Evolutionary conservation across 78 protist genomes (phyloP), one percentile per base, ranked within the genome.

Genomic region (Thecamonas trahens): DNA sequence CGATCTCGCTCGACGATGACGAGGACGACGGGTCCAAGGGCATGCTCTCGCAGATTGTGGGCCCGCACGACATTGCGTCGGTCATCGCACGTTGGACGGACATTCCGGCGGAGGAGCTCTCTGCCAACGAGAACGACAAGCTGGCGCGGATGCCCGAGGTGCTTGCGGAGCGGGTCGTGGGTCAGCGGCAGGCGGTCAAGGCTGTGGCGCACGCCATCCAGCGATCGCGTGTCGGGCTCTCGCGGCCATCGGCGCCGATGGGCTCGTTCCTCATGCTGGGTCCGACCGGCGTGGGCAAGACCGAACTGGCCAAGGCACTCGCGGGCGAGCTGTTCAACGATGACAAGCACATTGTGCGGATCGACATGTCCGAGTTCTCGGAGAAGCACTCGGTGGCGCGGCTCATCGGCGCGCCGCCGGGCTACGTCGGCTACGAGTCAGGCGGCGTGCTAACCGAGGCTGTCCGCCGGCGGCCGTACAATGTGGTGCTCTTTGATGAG

Each of bases 401-500:
- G 31, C 79, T 97, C 37, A 95, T 97, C 58, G 99, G 99, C 34
- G 82, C 97, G 24, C 99, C 99, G 6, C 99, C 99, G 9, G 99
- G 99, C 15, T 97, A 97, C 63, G 96, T 97, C 13, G 83, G 97
- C 31, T 85, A 89, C 75, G 99, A 95, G 38, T 89, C 89, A 61
- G 99, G 99, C 34, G 99, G 99, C 15, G 96, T 91, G 80, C 88
- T 97, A 64, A 95, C 99, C 6, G 99, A 96, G 70, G 94, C 97
- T 11, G 96, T 96, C 9, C 82, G 98, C 24, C 70, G 97, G 47
- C 72, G 92, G 15, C 99, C 99, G 28, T 94, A 96, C 83, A 17
- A 76, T 22, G 98, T 95, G 15, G 93, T 97, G 15, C 81, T 97
- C n/a, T 86, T 97, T 35, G 99, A 97, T 54, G 99, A 97, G 76